phyloP scores from a whole-genome alignment of 202 grass and related monocot genomes.

The Panicum hallii region DNA sequence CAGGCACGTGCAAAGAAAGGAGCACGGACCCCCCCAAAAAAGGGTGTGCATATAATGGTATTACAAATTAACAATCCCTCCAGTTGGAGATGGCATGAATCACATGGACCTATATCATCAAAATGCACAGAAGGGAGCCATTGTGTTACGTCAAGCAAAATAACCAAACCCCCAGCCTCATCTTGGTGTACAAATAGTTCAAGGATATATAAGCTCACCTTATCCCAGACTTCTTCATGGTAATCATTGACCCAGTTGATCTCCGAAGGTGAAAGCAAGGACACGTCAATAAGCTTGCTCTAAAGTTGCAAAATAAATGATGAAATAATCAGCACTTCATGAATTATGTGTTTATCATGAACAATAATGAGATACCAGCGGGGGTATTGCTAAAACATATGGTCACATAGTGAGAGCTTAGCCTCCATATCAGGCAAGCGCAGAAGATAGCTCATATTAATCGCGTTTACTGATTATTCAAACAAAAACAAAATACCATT shows the following conservation, averaged over 20 bases:
- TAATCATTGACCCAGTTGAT: constrained; percentile 88
- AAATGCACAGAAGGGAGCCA: not conserved
- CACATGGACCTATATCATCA: not conserved
- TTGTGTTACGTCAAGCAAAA: not conserved
- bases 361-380: constrained; percentile 13
- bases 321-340: constrained; percentile 21
- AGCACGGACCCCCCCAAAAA: not conserved
- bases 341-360: constrained; percentile 7
- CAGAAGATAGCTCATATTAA: constrained; percentile 2
- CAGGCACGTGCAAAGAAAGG: not conserved
- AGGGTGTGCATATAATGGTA: not conserved
- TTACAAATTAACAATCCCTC: not conserved
- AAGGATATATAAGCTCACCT: constrained; percentile 59
- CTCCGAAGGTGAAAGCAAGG: constrained; percentile 74
- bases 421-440: not conserved
- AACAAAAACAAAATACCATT: not conserved
- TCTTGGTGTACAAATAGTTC: constrained; percentile 4
- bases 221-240: constrained; percentile 83
- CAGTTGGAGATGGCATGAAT: not conserved
- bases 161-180: not conserved
- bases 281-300: constrained; percentile 75
- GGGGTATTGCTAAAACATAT: constrained; percentile 17
- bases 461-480: constrained; percentile 3
- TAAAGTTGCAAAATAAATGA: constrained; percentile 40
- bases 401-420: not conserved